These are phyloP conservation scores for Fusarium sp. DNA, from an alignment of 2,329 filamentous ascomycete species.

Conservation along the genomic window DNA sequence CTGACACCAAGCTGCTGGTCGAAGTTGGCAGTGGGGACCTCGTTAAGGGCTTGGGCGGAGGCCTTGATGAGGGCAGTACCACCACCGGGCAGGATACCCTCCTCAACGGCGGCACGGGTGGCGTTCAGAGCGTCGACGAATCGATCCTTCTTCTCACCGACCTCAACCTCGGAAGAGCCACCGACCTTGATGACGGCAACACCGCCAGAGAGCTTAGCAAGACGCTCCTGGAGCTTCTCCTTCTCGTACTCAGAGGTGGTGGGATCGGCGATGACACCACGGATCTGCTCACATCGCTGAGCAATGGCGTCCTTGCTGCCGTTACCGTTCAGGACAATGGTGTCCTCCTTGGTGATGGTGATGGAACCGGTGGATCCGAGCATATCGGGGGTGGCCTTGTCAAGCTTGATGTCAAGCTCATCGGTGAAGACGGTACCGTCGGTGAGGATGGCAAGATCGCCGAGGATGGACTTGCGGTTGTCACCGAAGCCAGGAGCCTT, in stretches of 20 bases:
- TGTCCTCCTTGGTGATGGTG: constrained; percentile 99
- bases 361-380: constrained; percentile 97
- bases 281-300: constrained; percentile 99
- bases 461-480: constrained; percentile 99
- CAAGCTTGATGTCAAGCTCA: constrained; percentile 98
- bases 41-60: constrained; percentile 84
- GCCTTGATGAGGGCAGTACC: constrained; percentile 98
- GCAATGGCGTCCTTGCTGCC: constrained; percentile 93
- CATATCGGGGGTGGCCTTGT: constrained; percentile 96
- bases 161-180: constrained; percentile 96
- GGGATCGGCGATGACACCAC: constrained; percentile 93
- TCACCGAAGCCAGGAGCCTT: constrained; percentile 99
- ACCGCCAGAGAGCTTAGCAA: constrained; percentile 98
- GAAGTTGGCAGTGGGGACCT: constrained; percentile 92
- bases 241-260: constrained; percentile 99
- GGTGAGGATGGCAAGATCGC: constrained; percentile 94
- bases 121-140: constrained; percentile 99
- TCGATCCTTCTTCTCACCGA: constrained; percentile 99
- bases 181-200: constrained; percentile 99
- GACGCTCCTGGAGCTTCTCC: constrained; percentile 99
- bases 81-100: constrained; percentile 98
- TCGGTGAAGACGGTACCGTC: constrained; percentile 98
- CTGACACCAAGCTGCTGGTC: constrained; percentile 98
- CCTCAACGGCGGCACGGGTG: constrained; percentile 97
- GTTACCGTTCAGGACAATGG: constrained; percentile 97